phyloP scores from a whole-genome alignment of 2,329 filamentous ascomycete species.

The Canariomyces notabilis region DNA sequence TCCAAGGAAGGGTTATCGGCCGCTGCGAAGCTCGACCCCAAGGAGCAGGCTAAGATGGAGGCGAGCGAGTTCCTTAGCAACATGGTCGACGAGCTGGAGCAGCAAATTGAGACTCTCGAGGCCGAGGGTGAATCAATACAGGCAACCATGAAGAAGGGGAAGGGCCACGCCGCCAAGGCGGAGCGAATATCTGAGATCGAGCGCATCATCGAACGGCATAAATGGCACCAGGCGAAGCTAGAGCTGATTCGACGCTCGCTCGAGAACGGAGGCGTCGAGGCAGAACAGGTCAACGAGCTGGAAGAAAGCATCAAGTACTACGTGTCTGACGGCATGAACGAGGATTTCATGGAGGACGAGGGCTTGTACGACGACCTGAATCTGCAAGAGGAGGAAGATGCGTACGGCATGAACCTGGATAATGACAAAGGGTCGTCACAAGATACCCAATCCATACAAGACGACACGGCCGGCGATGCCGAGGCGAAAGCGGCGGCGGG shows the following conservation, averaged over 20 bases:
- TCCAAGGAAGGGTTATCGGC: slow-evolving; percentile 95
- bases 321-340: slow-evolving; percentile 80
- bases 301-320: slow-evolving; percentile 95
- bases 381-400: slow-evolving; percentile 85
- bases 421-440: slow-evolving; percentile 90
- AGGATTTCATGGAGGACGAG: slow-evolving; percentile 92
- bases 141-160: slow-evolving; percentile 89
- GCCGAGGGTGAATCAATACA: slow-evolving; percentile 84
- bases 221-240: slow-evolving; percentile 91
- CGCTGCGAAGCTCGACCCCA: slow-evolving; percentile 91
- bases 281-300: slow-evolving; percentile 78
- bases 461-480: slow-evolving; percentile 60
- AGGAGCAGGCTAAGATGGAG: slow-evolving; percentile 90
- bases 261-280: slow-evolving; percentile 87
- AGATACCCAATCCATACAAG: slow-evolving; percentile 86
- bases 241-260: slow-evolving; percentile 85
- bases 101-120: slow-evolving; percentile 88
- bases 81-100: slow-evolving; percentile 89
- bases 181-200: slow-evolving; percentile 87
- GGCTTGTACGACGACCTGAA: slow-evolving; percentile 92
- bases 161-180: slow-evolving; percentile 75
- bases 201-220: slow-evolving; percentile 80
- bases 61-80: slow-evolving; percentile 77
- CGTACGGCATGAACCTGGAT: slow-evolving; percentile 74
- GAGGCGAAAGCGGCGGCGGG: slow-evolving; percentile 43